These are phyloP conservation scores for Hysterangium stoloniferum DNA, from an alignment of 768 basidiomycete genomes.

Conservation along the genomic window DNA sequence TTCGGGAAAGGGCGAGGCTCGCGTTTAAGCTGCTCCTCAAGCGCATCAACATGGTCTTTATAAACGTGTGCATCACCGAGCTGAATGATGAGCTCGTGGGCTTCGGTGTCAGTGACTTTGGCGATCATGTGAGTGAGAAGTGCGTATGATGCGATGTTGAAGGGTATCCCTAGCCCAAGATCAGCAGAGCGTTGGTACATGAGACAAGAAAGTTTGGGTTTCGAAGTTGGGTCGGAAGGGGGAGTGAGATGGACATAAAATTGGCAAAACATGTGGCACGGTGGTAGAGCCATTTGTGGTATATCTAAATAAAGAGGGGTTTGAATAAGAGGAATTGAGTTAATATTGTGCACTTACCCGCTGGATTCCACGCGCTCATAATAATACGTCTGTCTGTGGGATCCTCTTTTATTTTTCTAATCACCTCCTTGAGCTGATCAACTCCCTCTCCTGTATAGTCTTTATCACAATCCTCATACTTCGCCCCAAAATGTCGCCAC, in stretches of 20 bases:
- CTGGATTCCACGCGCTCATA: constrained; percentile 96
- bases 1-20: constrained; percentile 80
- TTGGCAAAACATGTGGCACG: constrained; percentile 98
- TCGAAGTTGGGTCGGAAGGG: constrained; percentile 34
- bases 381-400: constrained; percentile 94
- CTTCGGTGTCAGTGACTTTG: constrained; percentile 76
- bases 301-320: constrained; percentile 53
- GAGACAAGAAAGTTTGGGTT: constrained; percentile 79
- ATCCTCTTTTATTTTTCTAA: constrained; percentile 85
- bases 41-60: constrained; percentile 82
- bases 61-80: constrained; percentile 98
- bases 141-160: constrained; percentile 99
- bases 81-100: constrained; percentile 89
- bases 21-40: constrained; percentile 72
- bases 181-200: constrained; percentile 99
- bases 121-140: constrained; percentile 97
- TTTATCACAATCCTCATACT: constrained; percentile 64
- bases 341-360: constrained; percentile 46
- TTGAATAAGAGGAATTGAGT: background rate
- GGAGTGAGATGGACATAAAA: constrained; percentile 93
- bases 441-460: constrained; percentile 81
- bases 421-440: constrained; percentile 86
- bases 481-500: constrained; percentile 91
- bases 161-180: constrained; percentile 93
- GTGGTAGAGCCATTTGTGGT: constrained; percentile 90